Conservation (phyloP, 1,284 basidiomycete species). For the Ceratobasidium sp. region DNA sequence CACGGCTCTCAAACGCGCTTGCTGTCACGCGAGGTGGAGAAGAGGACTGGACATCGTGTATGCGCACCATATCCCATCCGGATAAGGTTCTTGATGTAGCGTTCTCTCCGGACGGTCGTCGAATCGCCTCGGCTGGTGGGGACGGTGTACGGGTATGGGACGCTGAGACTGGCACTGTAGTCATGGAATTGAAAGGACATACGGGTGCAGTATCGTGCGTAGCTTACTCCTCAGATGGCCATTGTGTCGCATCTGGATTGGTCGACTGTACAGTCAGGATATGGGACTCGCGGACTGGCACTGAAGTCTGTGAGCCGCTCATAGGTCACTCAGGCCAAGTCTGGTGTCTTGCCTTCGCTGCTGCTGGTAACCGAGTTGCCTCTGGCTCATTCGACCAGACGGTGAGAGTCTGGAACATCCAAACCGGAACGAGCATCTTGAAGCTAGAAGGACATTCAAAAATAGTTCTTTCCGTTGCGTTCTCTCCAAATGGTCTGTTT, state of each 20-base stretch:
- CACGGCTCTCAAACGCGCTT: background rate
- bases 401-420: background rate
- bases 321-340: background rate
- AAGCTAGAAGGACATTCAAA: background rate
- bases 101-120: background rate
- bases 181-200: background rate
- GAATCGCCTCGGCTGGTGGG: background rate
- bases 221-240: background rate
- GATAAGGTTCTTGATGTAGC: background rate
- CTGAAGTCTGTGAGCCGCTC: background rate
- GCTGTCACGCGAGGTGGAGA: background rate
- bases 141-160: slow-evolving; percentile 12
- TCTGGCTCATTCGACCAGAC: background rate
- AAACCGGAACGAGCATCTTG: background rate
- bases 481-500: background rate
- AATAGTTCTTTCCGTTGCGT: background rate
- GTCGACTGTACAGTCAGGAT: background rate
- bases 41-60: background rate
- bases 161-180: background rate
- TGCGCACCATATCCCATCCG: background rate
- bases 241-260: too few relatives aligned
- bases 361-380: background rate
- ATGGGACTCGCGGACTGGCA: background rate
- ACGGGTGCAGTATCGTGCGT: background rate
- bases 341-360: background rate